Base-by-base conservation (phyloP, 1,284 basidiomycete genomes). In the Ustilago crameri region DNA sequence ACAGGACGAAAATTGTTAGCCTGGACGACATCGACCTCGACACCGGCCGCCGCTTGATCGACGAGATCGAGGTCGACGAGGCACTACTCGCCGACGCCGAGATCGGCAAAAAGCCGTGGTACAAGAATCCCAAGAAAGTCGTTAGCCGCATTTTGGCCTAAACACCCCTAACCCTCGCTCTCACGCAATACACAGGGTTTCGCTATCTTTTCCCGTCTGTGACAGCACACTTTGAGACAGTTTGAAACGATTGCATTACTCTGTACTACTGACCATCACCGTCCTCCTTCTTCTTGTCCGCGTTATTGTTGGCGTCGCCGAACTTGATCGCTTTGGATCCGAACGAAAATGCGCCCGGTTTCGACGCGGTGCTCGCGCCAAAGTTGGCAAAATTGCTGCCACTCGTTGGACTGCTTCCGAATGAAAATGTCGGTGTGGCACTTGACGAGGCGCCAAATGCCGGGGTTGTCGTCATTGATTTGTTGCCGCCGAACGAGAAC, bases 1-100 rank as follows among this genome's bases (percentile, higher is more conserved):
- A 87, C 76, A 86, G 85, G 73, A 82, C 85, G 15, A 84, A 57
- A 34, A 56, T 61, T 17, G 51, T 59, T 15, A 30, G 38, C 3
- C 43, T 67, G 12, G 69, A 67, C n/a, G 55, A 72, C 7, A 53
- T 72, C 20, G 69, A 72, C 47, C 35, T 72, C 15, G 64, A 60
- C 22, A 53, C 64, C 20, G 69, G 64, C 4, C 43, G 69, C 18
- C 55, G 69, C 9, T 45, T 67, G 3, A 50, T 67, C 3, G 51
- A 48, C 15, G 59, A 70, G 41, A 45, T 60, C 22, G 51, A 55
- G 35, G 51, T 42, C 15, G 18, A 22, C 3, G 42, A 46, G 2
- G 12, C 18, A 9, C 5, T 12, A 5, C 26, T 41, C 12, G 22
- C 2, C 3, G 20, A 41, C 10, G 49, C 49, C 10, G 17, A 43